These are phyloP conservation scores for Suillus fuscotomentosus DNA, from an alignment of 768 basidiomycete genomes.

Conservation along the genomic window DNA sequence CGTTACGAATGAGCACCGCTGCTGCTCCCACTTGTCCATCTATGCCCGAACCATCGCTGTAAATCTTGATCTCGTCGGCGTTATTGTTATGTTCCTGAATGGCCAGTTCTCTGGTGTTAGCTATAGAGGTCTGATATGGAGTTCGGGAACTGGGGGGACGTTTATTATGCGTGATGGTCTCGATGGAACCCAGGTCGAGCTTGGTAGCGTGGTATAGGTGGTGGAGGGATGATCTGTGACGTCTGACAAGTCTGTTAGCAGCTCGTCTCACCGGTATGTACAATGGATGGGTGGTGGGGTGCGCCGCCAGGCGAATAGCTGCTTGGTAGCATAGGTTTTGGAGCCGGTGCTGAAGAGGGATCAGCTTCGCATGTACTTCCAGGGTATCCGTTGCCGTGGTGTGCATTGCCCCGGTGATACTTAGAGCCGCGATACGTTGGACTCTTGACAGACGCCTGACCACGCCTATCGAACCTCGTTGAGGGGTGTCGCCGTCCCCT, in stretches of 20 bases:
- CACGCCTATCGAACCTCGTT: no score
- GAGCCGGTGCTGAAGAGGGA: slow-evolving; percentile 10
- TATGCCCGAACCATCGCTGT: slow-evolving; percentile 16
- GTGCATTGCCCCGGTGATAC: slow-evolving; percentile 13
- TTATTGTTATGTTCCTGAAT: neutral
- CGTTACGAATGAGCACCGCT: neutral
- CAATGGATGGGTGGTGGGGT: accelerated
- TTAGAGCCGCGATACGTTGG: neutral
- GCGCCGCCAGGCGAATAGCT: neutral
- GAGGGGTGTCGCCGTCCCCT: no score
- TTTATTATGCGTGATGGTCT: neutral
- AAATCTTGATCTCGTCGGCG: neutral
- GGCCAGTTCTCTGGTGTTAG: neutral
- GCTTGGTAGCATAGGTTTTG: slow-evolving; percentile 6
- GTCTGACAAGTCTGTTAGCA: no score
- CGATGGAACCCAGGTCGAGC: neutral
- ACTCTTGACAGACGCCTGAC: neutral
- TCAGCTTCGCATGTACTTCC: slow-evolving; percentile 18
- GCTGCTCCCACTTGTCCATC: slow-evolving; percentile 20
- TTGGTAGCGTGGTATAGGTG: neutral
- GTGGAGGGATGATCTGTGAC: neutral
- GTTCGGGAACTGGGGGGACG: neutral
- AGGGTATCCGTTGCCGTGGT: slow-evolving; percentile 17
- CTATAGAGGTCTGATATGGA: neutral
- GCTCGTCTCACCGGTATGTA: no score